Conservation (phyloP, 2,329 filamentous ascomycete species). For the Fusarium avenaceum region DNA sequence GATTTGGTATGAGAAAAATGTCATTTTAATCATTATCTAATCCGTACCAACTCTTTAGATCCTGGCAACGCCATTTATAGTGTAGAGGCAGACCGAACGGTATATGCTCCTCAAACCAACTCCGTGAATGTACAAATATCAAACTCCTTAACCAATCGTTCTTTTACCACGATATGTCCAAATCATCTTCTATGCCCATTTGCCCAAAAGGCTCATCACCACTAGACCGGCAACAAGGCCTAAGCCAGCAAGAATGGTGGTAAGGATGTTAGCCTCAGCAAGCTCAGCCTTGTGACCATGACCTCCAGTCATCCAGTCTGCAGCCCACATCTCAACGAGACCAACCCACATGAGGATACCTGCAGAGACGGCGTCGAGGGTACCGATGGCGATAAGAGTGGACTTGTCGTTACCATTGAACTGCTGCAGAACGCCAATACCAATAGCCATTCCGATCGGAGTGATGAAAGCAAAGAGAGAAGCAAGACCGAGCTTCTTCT, state of each 20-base stretch:
- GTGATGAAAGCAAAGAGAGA: slow-evolving; percentile 77
- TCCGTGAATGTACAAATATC: slow-evolving; percentile 21
- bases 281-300: slow-evolving; percentile 63
- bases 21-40: slow-evolving; percentile 20
- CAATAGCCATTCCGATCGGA: slow-evolving; percentile 84
- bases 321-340: slow-evolving; percentile 83
- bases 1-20: not conserved
- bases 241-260: slow-evolving; percentile 64
- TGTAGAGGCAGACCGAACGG: slow-evolving; percentile 16
- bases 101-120: slow-evolving; percentile 22
- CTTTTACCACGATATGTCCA: not conserved
- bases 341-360: slow-evolving; percentile 86
- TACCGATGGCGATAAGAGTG: slow-evolving; percentile 79
- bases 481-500: slow-evolving; percentile 72
- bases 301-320: slow-evolving; percentile 74
- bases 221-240: slow-evolving; percentile 73
- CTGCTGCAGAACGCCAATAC: slow-evolving; percentile 75
- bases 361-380: slow-evolving; percentile 78
- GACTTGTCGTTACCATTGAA: slow-evolving; percentile 81
- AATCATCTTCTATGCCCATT: slow-evolving; percentile 73
- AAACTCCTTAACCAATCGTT: slow-evolving; percentile 25
- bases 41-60: slow-evolving; percentile 15
- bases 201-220: slow-evolving; percentile 79
- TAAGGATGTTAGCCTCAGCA: slow-evolving; percentile 62
- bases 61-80: slow-evolving; percentile 15